A percentile compares a stretch with the other conserved stretches of the same genome.
Conservation (phyloP, 371 early-diverging fungal species). For the Rhizopus stolonifer region DNA sequence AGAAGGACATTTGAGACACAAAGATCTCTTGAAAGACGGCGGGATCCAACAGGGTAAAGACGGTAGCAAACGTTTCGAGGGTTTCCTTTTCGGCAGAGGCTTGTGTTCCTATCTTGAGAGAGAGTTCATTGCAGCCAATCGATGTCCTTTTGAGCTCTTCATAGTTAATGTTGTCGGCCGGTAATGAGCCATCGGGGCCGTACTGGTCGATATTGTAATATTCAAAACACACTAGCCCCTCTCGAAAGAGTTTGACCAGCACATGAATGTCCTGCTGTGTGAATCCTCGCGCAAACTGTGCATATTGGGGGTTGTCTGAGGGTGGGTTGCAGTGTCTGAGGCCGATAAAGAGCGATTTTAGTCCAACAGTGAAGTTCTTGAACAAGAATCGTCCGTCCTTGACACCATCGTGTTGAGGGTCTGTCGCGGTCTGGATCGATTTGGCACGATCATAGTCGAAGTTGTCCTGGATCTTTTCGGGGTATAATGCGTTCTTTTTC, state of each 20-base stretch:
- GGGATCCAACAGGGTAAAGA: conserved; percentile 87
- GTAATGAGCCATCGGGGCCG: conserved; percentile 51
- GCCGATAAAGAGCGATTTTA: conserved; percentile 79
- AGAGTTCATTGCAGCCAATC: conserved; percentile 30
- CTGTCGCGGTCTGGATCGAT: conserved; percentile 72
- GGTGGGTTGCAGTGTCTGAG: conserved; percentile 75
- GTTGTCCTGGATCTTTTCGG: conserved; percentile 9
- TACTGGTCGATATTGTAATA: conserved; percentile 79
- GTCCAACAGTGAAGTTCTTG: conserved; percentile 81
- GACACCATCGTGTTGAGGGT: conserved; percentile 67
- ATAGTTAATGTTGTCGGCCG: conserved; percentile 14
- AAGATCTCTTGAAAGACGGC: conserved; percentile 95
- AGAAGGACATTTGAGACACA: conserved; percentile 80
- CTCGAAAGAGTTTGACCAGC: conserved; percentile 73
- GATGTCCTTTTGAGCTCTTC: conserved; percentile 11
- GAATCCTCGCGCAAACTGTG: conserved; percentile 62
- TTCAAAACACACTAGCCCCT: conserved; percentile 87
- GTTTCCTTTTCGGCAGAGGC: conserved; percentile 87
- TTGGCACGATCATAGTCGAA: conserved; percentile 81
- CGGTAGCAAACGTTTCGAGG: conserved; percentile 86
- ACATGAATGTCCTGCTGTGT: conserved; percentile 71
- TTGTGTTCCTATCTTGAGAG: conserved; percentile 47
- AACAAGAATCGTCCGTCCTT: conserved; percentile 82
- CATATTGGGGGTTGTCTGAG: conserved; percentile 38
- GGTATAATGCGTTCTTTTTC: conserved; percentile 30